A percentile compares a stretch with the other conserved stretches of the same genome.
Conservation (phyloP, 1,139 yeast species). For the Magnusiomyces ingens region DNA sequence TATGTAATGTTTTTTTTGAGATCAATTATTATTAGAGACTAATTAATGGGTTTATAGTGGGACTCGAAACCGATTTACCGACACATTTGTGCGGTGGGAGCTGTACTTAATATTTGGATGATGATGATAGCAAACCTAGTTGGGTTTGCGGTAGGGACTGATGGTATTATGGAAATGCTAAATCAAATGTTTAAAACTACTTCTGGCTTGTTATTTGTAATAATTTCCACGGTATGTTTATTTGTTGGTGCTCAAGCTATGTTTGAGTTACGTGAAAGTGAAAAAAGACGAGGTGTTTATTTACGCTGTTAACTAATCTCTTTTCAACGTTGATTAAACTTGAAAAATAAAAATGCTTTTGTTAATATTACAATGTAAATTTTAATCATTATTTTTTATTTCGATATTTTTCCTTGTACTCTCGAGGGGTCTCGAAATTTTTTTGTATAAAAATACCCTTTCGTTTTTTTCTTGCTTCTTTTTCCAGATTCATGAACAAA, state of each 20-base stretch:
- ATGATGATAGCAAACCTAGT: slow-evolving; percentile 96
- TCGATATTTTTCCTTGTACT: slow-evolving; percentile 46
- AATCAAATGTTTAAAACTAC: slow-evolving; percentile 64
- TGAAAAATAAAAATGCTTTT: background rate
- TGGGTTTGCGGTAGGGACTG: slow-evolving; percentile 90
- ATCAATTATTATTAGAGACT: slow-evolving; percentile 13
- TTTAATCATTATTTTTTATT: background rate
- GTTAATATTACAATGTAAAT: background rate
- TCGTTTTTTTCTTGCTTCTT: slow-evolving; percentile 47
- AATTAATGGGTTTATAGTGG: slow-evolving; percentile 32
- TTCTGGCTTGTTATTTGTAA: slow-evolving; percentile 59
- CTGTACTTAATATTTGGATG: slow-evolving; percentile 87
- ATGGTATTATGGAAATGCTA: slow-evolving; percentile 65
- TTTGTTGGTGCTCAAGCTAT: slow-evolving; percentile 86
- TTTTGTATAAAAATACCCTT: slow-evolving; percentile 61
- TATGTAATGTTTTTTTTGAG: slow-evolving; percentile 21
- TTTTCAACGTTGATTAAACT: background rate
- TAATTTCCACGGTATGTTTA: slow-evolving; percentile 55
- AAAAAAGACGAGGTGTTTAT: slow-evolving; percentile 74
- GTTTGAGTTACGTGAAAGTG: slow-evolving; percentile 88
- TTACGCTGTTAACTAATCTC: slow-evolving; percentile 52
- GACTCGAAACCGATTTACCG: slow-evolving; percentile 59
- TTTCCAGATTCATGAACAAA: slow-evolving; percentile 53
- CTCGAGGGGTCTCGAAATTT: slow-evolving; percentile 69
- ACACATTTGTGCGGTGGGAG: slow-evolving; percentile 79